Evolutionary conservation across 306 rosid genomes (phyloP).

Genomic region (Rubus idaeus): DNA sequence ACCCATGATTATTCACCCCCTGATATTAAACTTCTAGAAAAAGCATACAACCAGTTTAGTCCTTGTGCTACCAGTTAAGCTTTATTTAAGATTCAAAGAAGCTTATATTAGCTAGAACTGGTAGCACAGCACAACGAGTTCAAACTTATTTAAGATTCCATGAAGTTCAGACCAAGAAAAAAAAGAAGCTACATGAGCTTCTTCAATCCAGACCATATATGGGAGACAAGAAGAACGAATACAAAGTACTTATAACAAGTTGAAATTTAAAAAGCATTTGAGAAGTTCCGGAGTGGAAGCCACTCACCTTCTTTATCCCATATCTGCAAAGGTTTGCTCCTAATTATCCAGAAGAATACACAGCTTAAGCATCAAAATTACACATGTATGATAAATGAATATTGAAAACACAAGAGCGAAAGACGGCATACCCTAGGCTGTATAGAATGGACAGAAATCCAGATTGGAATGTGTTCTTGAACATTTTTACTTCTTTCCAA

Average conservation of each 20-base stretch:
- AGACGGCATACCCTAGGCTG: conserved; percentile 79
- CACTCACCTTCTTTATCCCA: conserved; percentile 95
- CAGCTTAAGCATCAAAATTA: conserved; percentile 20
- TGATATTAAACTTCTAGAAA: neutral
- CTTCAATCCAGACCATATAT: neutral
- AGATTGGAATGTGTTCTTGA: conserved; percentile 96
- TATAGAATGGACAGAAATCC: conserved; percentile 90
- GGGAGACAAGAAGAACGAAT: neutral
- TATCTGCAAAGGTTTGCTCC: conserved; percentile 98
- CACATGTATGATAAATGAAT: neutral
- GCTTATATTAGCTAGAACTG: no score
- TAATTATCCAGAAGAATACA: conserved; percentile 22
- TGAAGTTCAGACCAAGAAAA: neutral
- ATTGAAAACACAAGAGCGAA: conserved; percentile 2
- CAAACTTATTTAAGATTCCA: neutral
- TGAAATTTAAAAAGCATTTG: neutral
- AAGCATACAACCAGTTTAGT: neutral
- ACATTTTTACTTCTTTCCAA: conserved; percentile 49
- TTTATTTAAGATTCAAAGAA: neutral
- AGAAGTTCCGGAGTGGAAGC: conserved; percentile 4
- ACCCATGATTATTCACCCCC: neutral
- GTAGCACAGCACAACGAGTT: neutral
- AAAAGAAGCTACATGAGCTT: neutral
- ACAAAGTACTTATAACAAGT: neutral
- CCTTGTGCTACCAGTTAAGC: neutral